A percentile compares a stretch with the other conserved stretches of the same genome.
Evolutionary conservation across 176 grass and related monocot genomes (phyloP).

Genomic region (Saccharum officinarum): DNA sequence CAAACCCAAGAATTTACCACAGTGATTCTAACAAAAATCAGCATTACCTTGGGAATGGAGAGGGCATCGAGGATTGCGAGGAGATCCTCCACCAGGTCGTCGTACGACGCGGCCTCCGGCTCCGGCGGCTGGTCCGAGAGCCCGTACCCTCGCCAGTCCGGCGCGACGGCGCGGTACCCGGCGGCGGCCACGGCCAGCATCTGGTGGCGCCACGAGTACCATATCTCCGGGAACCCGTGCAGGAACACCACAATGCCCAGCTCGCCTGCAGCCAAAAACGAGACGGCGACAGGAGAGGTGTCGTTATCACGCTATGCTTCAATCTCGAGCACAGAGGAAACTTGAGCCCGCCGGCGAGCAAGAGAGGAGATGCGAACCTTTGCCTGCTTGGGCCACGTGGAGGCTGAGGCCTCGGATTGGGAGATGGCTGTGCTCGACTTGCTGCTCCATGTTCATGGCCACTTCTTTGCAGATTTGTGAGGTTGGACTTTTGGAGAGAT

Average conservation of each 20-base stretch:
- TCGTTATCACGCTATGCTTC: neutral
- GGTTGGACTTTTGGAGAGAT: neutral
- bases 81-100: constrained; percentile 42
- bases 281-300: neutral
- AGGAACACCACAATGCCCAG: constrained; percentile 35
- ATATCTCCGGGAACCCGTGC: constrained; percentile 59
- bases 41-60: constrained; percentile 3
- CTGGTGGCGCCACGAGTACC: constrained; percentile 60
- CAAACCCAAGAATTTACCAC: neutral
- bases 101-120: constrained; percentile 9
- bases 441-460: constrained; percentile 33
- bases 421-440: constrained; percentile 29
- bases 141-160: constrained; percentile 53
- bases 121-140: constrained; percentile 47
- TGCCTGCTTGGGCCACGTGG: constrained; percentile 46
- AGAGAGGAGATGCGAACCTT: constrained; percentile 13
- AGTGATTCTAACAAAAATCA: neutral
- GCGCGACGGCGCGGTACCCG: constrained; percentile 46
- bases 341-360: neutral
- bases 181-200: constrained; percentile 47
- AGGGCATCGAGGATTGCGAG: constrained; percentile 42
- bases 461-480: neutral
- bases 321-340: neutral
- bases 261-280: constrained; percentile 26
- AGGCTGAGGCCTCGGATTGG: constrained; percentile 46